Evolutionary conservation across 352 stramenopile genomes (phyloP).

Genomic region (Phytophthora litchii): DNA sequence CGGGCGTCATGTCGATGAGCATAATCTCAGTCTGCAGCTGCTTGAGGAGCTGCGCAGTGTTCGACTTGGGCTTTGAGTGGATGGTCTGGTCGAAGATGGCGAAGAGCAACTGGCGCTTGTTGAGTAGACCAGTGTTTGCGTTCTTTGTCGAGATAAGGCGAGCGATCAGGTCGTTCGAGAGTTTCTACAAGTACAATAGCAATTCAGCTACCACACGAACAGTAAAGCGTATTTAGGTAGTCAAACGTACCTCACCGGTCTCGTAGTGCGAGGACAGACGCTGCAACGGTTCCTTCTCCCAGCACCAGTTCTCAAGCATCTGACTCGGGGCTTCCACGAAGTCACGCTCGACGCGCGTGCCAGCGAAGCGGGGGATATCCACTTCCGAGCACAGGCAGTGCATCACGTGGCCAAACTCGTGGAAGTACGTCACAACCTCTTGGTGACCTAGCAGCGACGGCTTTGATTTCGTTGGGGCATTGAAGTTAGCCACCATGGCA

Average conservation of each 20-base stretch:
- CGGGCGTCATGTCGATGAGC: conserved; percentile 86
- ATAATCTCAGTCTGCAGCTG: conserved; percentile 87
- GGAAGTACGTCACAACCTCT: conserved; percentile 91
- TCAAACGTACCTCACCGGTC: conserved; percentile 55
- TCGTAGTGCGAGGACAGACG: conserved; percentile 87
- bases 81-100: conserved; percentile 88
- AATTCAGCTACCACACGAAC: background rate
- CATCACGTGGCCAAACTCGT: conserved; percentile 92
- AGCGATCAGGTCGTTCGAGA: conserved; percentile 83
- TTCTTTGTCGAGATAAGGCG: conserved; percentile 89
- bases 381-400: conserved; percentile 89
- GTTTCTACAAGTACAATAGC: conserved; percentile 45
- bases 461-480: conserved; percentile 76
- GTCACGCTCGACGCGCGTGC: conserved; percentile 82
- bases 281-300: conserved; percentile 85
- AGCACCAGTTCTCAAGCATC: conserved; percentile 93
- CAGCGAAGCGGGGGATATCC: conserved; percentile 76
- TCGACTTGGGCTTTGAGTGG: conserved; percentile 81
- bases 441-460: conserved; percentile 81
- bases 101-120: conserved; percentile 85
- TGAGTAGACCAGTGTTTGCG: conserved; percentile 78
- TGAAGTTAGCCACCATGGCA: conserved; percentile 93
- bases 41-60: conserved; percentile 81
- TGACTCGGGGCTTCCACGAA: conserved; percentile 92
- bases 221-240: background rate